Evolutionary conservation across 2,329 filamentous ascomycete genomes (phyloP).

Genomic region (Didymella exigua): DNA sequence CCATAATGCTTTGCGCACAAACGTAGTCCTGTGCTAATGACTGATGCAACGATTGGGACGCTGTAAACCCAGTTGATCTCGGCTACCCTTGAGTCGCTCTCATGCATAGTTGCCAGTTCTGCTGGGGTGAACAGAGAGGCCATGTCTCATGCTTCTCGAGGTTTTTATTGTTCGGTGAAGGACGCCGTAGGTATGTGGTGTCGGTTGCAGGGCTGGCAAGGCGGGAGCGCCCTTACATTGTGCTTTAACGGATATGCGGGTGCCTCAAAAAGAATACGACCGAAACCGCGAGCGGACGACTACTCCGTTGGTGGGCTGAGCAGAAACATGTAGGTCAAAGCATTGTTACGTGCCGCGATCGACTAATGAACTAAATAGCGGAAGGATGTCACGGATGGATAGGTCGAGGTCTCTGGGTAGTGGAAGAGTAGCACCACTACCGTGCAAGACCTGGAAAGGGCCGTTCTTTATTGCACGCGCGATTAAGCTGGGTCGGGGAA

Average conservation of each 20-base stretch:
- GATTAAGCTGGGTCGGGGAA: background rate
- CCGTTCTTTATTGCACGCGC: slow-evolving; percentile 3
- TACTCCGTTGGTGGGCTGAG: background rate
- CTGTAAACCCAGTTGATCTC: slow-evolving; percentile 43
- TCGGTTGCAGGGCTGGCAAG: slow-evolving; percentile 14
- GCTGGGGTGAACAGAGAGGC: slow-evolving; percentile 37
- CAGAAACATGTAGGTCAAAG: background rate
- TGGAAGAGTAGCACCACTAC: slow-evolving; percentile 3
- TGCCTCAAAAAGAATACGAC: background rate
- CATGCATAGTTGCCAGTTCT: slow-evolving; percentile 37
- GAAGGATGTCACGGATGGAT: slow-evolving; percentile 7
- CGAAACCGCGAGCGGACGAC: background rate
- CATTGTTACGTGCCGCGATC: slow-evolving; percentile 7
- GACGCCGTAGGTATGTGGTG: slow-evolving; percentile 10
- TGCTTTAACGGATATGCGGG: background rate
- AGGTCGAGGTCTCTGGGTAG: background rate
- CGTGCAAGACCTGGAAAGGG: slow-evolving; percentile 3
- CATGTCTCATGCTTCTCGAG: slow-evolving; percentile 18
- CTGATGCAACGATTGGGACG: slow-evolving; percentile 36
- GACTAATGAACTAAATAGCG: slow-evolving; percentile 5
- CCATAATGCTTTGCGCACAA: slow-evolving; percentile 40
- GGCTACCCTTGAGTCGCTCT: slow-evolving; percentile 33
- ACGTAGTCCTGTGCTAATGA: slow-evolving; percentile 34
- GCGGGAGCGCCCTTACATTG: slow-evolving; percentile 12
- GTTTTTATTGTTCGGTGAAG: slow-evolving; percentile 2